phyloP scores from a whole-genome alignment of 768 basidiomycete genomes.

The Boletus patriciae region DNA sequence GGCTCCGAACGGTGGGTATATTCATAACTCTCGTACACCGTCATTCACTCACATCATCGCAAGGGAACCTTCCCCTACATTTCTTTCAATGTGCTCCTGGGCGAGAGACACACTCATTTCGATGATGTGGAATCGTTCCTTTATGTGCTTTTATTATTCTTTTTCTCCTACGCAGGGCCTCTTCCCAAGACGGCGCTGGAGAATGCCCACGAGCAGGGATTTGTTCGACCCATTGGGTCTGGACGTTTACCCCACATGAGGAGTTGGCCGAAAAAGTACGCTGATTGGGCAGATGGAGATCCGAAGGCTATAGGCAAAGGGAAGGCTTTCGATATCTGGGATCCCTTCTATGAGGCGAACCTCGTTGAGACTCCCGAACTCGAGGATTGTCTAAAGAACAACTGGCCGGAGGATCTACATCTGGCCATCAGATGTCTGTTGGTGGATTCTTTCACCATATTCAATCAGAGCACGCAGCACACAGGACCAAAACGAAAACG shows the following conservation, averaged over 20 bases:
- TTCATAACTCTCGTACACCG: background rate
- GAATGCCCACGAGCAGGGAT: background rate
- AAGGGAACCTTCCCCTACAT: conserved; percentile 6
- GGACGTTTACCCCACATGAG: background rate
- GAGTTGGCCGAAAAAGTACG: conserved; percentile 2
- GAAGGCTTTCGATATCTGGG: background rate
- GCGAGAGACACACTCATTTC: conserved; percentile 3
- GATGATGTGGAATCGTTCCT: conserved; percentile 20
- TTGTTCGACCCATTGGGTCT: background rate
- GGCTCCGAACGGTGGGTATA: background rate
- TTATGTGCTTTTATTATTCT: conserved; percentile 16
- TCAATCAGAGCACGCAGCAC: too few relatives aligned
- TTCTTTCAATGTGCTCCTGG: conserved; percentile 10
- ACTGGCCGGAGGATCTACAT: background rate
- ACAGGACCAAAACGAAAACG: too few relatives aligned
- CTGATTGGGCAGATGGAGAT: background rate
- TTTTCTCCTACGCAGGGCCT: conserved; percentile 9
- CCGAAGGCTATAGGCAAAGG: fast-evolving
- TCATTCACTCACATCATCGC: background rate
- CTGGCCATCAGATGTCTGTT: background rate
- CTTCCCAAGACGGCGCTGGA: background rate
- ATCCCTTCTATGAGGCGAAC: too few relatives aligned
- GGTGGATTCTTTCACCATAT: too few relatives aligned
- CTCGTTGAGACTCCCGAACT: background rate
- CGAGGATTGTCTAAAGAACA: background rate